phyloP scores from a whole-genome alignment of 2,329 filamentous ascomycete species.

The Dactylellina sp. region DNA sequence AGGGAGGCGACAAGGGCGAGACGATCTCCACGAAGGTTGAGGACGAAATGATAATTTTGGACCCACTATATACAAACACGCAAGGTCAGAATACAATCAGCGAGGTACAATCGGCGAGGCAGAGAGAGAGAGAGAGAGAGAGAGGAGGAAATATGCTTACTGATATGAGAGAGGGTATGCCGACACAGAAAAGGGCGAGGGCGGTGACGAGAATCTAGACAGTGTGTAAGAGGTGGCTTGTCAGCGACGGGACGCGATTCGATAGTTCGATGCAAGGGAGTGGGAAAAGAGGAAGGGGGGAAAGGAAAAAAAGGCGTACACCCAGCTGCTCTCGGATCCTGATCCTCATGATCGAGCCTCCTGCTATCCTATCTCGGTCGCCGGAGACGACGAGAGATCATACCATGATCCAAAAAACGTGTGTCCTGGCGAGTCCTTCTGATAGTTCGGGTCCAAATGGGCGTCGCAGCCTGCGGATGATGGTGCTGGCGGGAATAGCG shows the following conservation, averaged over 20 bases:
- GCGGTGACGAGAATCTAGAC: conserved; percentile 70
- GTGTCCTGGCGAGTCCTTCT: conserved; percentile 2
- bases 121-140: too few species aligned
- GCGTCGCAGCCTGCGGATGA: neutral
- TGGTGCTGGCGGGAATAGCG: conserved; percentile 2
- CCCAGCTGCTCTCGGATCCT: conserved; percentile 89
- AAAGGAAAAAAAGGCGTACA: conserved; percentile 26
- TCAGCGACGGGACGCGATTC: neutral
- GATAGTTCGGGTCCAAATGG: neutral
- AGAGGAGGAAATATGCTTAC: conserved; percentile 60
- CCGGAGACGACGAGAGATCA: conserved; percentile 24
- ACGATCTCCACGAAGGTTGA: conserved; percentile 70
- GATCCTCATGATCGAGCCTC: conserved; percentile 74
- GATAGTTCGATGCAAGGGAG: neutral
- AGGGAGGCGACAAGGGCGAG: conserved; percentile 84
- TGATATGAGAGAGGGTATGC: conserved; percentile 79
- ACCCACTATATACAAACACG: conserved; percentile 67
- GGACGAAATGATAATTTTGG: conserved; percentile 73
- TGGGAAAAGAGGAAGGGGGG: neutral
- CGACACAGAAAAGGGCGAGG: conserved; percentile 78
- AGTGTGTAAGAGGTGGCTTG: neutral
- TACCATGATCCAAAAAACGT: conserved; percentile 23
- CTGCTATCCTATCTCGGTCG: conserved; percentile 49
- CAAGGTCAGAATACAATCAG: conserved; percentile 17
- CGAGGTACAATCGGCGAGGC: too few species aligned